phyloP scores from a whole-genome alignment of 2,329 filamentous ascomycete species.

The Cladosporium sp. region DNA sequence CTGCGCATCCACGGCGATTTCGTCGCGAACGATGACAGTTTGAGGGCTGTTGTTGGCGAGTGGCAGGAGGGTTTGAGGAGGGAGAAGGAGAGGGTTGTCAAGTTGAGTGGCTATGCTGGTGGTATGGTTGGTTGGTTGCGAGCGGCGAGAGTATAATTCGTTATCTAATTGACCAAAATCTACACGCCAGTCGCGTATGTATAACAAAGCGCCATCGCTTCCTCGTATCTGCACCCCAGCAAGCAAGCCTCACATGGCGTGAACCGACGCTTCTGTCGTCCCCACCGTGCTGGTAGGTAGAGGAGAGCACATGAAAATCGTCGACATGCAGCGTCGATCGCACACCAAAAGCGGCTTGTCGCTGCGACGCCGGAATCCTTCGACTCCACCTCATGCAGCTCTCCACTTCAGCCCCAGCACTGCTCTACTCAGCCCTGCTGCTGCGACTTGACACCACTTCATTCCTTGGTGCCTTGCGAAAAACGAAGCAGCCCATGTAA shows the following conservation, averaged over 20 bases:
- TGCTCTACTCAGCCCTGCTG: neutral
- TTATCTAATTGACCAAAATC: too few species aligned
- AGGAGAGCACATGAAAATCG: too few species aligned
- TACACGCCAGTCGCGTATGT: too few species aligned
- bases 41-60: constrained; percentile 4
- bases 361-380: neutral
- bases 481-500: too few species aligned
- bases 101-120: constrained; percentile 11
- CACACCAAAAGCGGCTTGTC: neutral
- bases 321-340: too few species aligned
- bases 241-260: too few species aligned
- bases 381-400: neutral
- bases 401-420: neutral
- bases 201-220: too few species aligned
- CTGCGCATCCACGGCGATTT: constrained; percentile 70
- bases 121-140: constrained; percentile 20
- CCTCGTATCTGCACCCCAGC: too few species aligned
- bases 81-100: constrained; percentile 11
- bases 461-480: too few species aligned
- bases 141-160: constrained; percentile 18
- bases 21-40: constrained; percentile 39
- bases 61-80: constrained; percentile 10
- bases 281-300: too few species aligned
- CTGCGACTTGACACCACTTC: neutral
- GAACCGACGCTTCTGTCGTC: too few species aligned